Evolutionary conservation across 225 moss, liverwort and hornwort genomes (phyloP).

Genomic region (Marchantia polymorpha): DNA sequence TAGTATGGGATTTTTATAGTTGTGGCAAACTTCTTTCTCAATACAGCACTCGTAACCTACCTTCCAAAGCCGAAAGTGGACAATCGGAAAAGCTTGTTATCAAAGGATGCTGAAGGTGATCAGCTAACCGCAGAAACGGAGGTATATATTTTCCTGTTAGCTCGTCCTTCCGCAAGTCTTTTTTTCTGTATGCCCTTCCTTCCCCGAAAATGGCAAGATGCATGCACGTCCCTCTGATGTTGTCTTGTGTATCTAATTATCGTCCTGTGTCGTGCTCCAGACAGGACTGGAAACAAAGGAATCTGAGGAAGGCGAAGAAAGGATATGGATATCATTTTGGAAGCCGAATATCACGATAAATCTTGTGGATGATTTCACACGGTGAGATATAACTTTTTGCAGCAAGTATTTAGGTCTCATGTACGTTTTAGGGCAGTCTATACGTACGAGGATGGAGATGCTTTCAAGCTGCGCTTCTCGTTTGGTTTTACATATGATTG

Average conservation of each 20-base stretch:
- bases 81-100: conserved; percentile 70
- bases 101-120: conserved; percentile 49
- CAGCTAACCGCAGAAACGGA: conserved; percentile 25
- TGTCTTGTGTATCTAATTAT: neutral
- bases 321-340: conserved; percentile 73
- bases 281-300: conserved; percentile 41
- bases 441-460: too few species aligned
- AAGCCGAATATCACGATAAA: conserved; percentile 90
- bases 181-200: neutral
- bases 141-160: conserved; percentile 5
- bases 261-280: conserved; percentile 35
- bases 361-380: conserved; percentile 85
- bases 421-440: too few species aligned
- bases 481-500: too few species aligned
- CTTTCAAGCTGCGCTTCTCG: too few species aligned
- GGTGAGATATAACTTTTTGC: conserved; percentile 32
- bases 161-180: neutral
- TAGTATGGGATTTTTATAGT: neutral
- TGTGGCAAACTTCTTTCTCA: neutral
- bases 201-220: neutral
- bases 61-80: conserved; percentile 74
- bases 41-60: conserved; percentile 64
- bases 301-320: conserved; percentile 44
- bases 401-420: too few species aligned
- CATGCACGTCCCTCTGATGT: neutral